A percentile compares a stretch with the other conserved stretches of the same genome.
These are phyloP conservation scores for Backusella sp. DNA, from an alignment of 192 early-diverging fungal species.

Conservation along the genomic window DNA sequence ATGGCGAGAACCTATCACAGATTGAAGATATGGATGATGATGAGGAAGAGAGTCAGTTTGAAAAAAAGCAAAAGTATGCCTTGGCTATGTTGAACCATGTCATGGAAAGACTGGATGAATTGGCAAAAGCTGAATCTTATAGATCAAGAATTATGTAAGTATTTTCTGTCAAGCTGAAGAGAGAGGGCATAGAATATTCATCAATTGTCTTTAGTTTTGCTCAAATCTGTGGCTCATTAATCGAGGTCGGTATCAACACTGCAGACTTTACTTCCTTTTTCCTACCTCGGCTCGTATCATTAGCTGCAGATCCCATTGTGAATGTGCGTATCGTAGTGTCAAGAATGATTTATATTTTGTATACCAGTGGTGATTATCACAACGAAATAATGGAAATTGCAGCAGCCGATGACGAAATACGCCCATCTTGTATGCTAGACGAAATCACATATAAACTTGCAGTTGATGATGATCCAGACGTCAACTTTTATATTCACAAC, in stretches of 20 bases:
- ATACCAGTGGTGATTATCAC: slow-evolving; percentile 25
- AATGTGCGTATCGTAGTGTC: slow-evolving; percentile 76
- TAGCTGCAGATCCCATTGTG: slow-evolving; percentile 62
- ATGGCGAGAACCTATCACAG: slow-evolving; percentile 17
- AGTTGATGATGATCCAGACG: slow-evolving; percentile 1
- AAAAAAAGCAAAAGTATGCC: slow-evolving; percentile 25
- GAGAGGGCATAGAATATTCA: slow-evolving; percentile 39
- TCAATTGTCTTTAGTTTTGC: slow-evolving; percentile 47
- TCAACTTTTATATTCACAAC: neutral
- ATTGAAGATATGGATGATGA: slow-evolving; percentile 33
- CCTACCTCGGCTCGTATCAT: slow-evolving; percentile 53
- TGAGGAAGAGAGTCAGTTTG: slow-evolving; percentile 32
- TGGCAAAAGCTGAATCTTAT: slow-evolving; percentile 50
- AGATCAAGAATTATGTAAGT: slow-evolving; percentile 55
- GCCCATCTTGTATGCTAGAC: neutral
- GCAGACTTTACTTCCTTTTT: slow-evolving; percentile 71
- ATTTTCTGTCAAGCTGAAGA: slow-evolving; percentile 38
- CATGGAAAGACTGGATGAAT: slow-evolving; percentile 39
- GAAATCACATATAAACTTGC: neutral
- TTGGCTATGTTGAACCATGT: slow-evolving; percentile 32
- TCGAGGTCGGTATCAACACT: slow-evolving; percentile 58
- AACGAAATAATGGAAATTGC: neutral
- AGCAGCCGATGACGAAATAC: neutral
- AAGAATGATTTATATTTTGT: slow-evolving; percentile 44
- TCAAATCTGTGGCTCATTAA: slow-evolving; percentile 66